Percentiles rank a stretch among this genome's conserved stretches.
Conservation (phyloP, 2,329 filamentous ascomycete genomes). For the Pseudogymnoascus destructans region DNA sequence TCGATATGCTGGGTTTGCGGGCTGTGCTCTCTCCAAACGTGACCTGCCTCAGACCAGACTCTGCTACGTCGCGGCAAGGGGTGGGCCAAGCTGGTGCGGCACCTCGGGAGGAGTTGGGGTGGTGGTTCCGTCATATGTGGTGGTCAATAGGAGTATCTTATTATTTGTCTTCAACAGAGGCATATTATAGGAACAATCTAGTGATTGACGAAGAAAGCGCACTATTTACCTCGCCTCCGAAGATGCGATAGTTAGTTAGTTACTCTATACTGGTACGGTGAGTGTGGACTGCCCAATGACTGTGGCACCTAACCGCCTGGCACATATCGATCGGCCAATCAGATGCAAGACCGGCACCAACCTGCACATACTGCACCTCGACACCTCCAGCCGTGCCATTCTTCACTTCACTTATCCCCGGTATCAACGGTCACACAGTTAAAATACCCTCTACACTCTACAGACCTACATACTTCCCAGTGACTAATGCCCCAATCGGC, state of each 20-base stretch:
- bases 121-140: neutral
- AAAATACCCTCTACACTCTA: neutral
- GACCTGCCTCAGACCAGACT: slow-evolving; percentile 1
- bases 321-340: neutral
- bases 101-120: slow-evolving; percentile 1
- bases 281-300: neutral
- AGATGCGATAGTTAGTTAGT: neutral
- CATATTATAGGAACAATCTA: neutral
- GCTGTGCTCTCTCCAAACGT: neutral
- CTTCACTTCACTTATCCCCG: slow-evolving; percentile 9
- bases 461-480: neutral
- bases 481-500: neutral
- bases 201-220: neutral
- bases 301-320: slow-evolving; percentile 4
- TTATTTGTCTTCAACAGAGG: neutral
- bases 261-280: neutral
- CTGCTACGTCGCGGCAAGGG: slow-evolving; percentile 7
- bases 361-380: neutral
- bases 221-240: neutral
- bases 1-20: neutral
- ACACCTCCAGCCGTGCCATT: slow-evolving; percentile 7
- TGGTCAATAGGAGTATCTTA: neutral
- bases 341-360: neutral
- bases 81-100: slow-evolving; percentile 3
- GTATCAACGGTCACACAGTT: slow-evolving; percentile 2